Conservation (phyloP, 805 yeast genomes). For the Lipomyces orientalis region DNA sequence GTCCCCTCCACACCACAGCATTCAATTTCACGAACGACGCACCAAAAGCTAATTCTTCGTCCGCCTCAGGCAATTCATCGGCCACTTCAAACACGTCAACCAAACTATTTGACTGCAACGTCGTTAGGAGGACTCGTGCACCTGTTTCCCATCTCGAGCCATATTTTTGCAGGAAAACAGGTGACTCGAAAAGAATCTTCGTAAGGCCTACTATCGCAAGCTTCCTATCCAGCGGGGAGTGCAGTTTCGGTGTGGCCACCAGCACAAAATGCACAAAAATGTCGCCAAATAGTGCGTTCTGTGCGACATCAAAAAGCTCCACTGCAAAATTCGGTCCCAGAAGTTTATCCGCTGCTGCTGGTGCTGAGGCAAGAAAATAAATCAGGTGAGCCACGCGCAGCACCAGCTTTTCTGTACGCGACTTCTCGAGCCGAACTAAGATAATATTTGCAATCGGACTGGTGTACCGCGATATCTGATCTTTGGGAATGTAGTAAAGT, state of each 20-base stretch:
- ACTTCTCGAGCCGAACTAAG: constrained; percentile 77
- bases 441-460: constrained; percentile 77
- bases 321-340: constrained; percentile 61
- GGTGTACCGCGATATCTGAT: constrained; percentile 57
- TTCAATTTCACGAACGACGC: constrained; percentile 78
- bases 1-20: constrained; percentile 62
- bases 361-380: constrained; percentile 55
- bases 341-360: constrained; percentile 43
- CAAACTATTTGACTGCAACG: constrained; percentile 21
- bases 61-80: constrained; percentile 46
- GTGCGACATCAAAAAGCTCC: constrained; percentile 73
- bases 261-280: constrained; percentile 45
- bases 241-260: constrained; percentile 47
- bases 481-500: constrained; percentile 60
- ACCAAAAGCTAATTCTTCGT: constrained; percentile 79
- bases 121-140: constrained; percentile 15
- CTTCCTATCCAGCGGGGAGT: constrained; percentile 53
- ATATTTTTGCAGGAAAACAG: constrained; percentile 52
- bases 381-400: constrained; percentile 72
- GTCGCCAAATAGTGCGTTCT: constrained; percentile 51
- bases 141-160: constrained; percentile 47
- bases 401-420: constrained; percentile 81
- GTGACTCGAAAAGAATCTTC: constrained; percentile 49
- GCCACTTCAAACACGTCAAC: constrained; percentile 36
- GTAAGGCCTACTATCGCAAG: constrained; percentile 57